These are phyloP conservation scores for Crithidia sp. DNA, from an alignment of 208 protist genomes.

Conservation along the genomic window DNA sequence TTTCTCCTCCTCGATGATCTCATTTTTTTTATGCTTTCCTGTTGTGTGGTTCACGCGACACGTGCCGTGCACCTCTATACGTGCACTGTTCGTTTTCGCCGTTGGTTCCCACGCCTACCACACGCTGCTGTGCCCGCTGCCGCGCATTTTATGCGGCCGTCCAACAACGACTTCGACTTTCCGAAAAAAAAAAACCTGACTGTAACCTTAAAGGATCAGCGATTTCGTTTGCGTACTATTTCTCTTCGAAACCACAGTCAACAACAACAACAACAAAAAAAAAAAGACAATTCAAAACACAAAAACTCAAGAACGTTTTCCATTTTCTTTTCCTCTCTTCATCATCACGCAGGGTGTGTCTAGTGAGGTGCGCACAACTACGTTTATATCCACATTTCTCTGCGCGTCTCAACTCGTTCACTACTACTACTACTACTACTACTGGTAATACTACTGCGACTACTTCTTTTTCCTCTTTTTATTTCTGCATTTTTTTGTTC, in stretches of 20 bases:
- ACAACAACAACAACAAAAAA: neutral
- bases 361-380: constrained; percentile 1
- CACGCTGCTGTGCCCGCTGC: too few species aligned
- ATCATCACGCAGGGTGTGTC: neutral
- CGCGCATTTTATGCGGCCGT: too few species aligned
- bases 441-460: too few species aligned
- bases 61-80: neutral
- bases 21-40: too few species aligned
- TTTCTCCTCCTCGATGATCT: too few species aligned
- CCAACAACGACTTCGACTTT: neutral
- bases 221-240: too few species aligned
- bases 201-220: too few species aligned
- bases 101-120: too few species aligned
- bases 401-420: neutral
- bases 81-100: neutral
- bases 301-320: neutral
- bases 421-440: too few species aligned
- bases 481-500: constrained; percentile 4
- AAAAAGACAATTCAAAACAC: constrained; percentile 6
- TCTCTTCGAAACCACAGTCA: constrained; percentile 4
- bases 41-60: too few species aligned
- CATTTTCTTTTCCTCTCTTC: neutral
- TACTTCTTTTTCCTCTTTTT: neutral
- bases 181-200: neutral
- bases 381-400: constrained; percentile 6